Evolutionary conservation across 1,139 yeast species (phyloP).

Genomic region (Hyphopichia pseudoburtonii): DNA sequence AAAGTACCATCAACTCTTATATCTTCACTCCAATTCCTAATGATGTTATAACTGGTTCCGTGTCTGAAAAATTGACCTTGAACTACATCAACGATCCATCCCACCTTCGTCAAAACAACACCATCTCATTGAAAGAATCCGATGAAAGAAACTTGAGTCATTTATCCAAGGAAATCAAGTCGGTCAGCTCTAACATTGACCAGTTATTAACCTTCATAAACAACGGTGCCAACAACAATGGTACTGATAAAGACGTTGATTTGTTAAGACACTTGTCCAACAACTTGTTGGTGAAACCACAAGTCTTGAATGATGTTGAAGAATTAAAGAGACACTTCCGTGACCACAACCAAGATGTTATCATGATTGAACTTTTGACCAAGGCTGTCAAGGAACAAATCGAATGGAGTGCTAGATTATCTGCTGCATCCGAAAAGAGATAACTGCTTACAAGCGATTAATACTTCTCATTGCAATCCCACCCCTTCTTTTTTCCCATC

Average conservation of each 20-base stretch:
- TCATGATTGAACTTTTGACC: slow-evolving; percentile 81
- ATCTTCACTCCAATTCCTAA: slow-evolving; percentile 80
- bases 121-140: slow-evolving; percentile 18
- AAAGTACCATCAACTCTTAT: slow-evolving; percentile 46
- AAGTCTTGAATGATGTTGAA: slow-evolving; percentile 54
- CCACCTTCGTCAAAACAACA: slow-evolving; percentile 15
- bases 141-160: slow-evolving; percentile 26
- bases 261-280: slow-evolving; percentile 70
- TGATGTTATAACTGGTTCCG: slow-evolving; percentile 57
- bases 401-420: slow-evolving; percentile 74
- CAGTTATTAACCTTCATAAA: slow-evolving; percentile 51
- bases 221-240: slow-evolving; percentile 34
- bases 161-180: slow-evolving; percentile 55
- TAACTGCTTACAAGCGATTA: no score
- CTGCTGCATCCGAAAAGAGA: slow-evolving; percentile 35
- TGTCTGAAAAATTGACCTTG: slow-evolving; percentile 59
- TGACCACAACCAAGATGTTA: slow-evolving; percentile 76
- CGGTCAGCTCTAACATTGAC: slow-evolving; percentile 55
- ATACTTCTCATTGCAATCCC: no score
- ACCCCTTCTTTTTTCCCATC: no score
- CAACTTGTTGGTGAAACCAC: slow-evolving; percentile 61
- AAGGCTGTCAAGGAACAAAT: slow-evolving; percentile 85
- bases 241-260: slow-evolving; percentile 46
- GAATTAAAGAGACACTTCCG: slow-evolving; percentile 63
- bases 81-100: slow-evolving; percentile 32